Evolutionary conservation across 352 stramenopile species (phyloP).

Genomic region (Phytophthora constricta): DNA sequence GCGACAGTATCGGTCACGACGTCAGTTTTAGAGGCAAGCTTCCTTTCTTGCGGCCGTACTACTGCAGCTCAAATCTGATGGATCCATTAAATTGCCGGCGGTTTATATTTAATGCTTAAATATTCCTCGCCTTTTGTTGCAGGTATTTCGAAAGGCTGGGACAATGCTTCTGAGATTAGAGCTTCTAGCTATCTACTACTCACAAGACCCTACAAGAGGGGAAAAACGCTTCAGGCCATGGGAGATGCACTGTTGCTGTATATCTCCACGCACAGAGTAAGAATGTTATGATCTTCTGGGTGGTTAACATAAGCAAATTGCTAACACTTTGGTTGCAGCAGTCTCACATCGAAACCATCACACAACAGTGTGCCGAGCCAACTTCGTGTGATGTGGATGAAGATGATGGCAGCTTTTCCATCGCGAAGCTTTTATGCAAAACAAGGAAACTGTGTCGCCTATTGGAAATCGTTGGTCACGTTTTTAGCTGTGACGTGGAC

Average conservation of each 20-base stretch:
- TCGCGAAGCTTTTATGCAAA: conserved; percentile 41
- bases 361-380: conserved; percentile 19
- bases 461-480: conserved; percentile 34
- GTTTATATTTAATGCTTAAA: too few relatives aligned
- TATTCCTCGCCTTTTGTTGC: neutral
- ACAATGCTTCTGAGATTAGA: conserved; percentile 69
- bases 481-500: conserved; percentile 40
- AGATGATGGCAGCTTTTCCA: conserved; percentile 25
- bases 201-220: conserved; percentile 66
- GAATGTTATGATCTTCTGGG: neutral
- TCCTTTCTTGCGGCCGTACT: neutral
- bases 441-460: conserved; percentile 44
- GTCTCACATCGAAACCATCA: conserved; percentile 29
- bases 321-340: conserved; percentile 20
- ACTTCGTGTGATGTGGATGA: conserved; percentile 13
- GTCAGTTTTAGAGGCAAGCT: conserved; percentile 53
- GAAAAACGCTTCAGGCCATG: conserved; percentile 70
- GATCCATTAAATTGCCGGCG: too few relatives aligned
- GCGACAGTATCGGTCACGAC: conserved; percentile 46
- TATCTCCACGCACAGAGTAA: conserved; percentile 61
- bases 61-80: too few relatives aligned
- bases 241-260: conserved; percentile 59
- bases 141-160: conserved; percentile 62
- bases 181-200: conserved; percentile 64
- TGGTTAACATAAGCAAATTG: neutral